Base-by-base conservation (phyloP, 306 rosid genomes). In the Corylus heterophylla region DNA sequence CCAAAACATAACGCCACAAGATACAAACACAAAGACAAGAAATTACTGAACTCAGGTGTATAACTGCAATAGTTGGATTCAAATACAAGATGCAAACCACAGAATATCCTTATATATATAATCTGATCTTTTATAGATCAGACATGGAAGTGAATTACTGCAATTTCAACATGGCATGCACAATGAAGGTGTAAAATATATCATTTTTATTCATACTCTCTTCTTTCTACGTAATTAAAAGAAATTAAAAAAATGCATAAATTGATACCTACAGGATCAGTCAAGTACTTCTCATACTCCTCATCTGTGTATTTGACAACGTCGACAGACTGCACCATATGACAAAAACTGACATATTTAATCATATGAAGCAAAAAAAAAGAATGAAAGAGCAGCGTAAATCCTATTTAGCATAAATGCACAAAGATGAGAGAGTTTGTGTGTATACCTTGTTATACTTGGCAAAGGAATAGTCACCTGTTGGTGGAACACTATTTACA, bases 381-480 rank as follows among this genome's bases (percentile, higher is more conserved):
- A 2, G n/a, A 4, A 25, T 29, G 42, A 62, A 27, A 29, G 39
- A 16, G 22, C n/a, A 67, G 72, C 42, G 50, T 67, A 18, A 9
- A 67, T 44, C 18, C 50, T n/a, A 13, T 42, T 18, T 67, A 18
- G 22, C 74, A 69, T 35, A 61, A 10, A 51, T 42, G 56, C 69
- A 48, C 1, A 12, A 64, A 81, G 73, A 55, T 51, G 74, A 73
- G 29, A 64, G 49, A 27, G 50, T 56, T 55, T 55, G 17, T 0
- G 81, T 66, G 71, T 68, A 74, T 72, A 95, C 99, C 98, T 93
- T 95, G 82, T 95, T 95, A 83, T 87, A 95, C 89, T 93, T 95
- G 63, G 97, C 99, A 88, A 93, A 95, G 71, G 99, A 91, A 84
- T 95, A 95, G 81, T 95, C 98, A 70, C 98, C 98, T 0, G 89